phyloP scores from a whole-genome alignment of 2,329 filamentous ascomycete species.

The Monosporascus sp. region DNA sequence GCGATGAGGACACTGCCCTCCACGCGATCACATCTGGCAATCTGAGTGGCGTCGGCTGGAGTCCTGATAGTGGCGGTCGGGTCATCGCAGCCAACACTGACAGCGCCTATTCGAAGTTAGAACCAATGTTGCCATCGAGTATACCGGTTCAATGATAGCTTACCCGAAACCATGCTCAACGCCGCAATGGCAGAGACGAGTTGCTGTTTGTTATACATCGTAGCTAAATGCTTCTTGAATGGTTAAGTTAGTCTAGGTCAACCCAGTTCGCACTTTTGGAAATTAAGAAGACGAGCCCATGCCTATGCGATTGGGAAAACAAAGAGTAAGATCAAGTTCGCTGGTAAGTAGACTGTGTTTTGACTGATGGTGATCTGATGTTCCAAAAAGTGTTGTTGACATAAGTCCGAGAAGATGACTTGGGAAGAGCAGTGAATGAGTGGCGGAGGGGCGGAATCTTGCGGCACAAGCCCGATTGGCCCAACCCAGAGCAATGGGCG shows the following conservation, averaged over 20 bases:
- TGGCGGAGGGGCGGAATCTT: background rate
- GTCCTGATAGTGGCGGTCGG: conserved; percentile 54
- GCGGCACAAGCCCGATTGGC: background rate
- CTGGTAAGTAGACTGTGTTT: conserved; percentile 1
- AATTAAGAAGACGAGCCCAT: conserved; percentile 1
- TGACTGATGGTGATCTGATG: background rate
- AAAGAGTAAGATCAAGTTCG: background rate
- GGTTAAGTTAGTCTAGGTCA: conserved; percentile 8
- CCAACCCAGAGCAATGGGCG: background rate
- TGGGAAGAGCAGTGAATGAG: background rate
- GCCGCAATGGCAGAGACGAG: conserved; percentile 42
- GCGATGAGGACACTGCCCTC: conserved; percentile 64
- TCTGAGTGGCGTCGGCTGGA: conserved; percentile 53
- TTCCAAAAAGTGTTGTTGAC: conserved; percentile 14
- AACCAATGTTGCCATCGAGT: background rate
- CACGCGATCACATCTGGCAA: conserved; percentile 63
- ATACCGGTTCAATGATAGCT: conserved; percentile 9
- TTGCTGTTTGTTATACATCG: conserved; percentile 42
- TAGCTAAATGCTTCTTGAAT: conserved; percentile 25
- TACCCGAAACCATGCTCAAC: conserved; percentile 39
- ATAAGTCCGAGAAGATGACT: background rate
- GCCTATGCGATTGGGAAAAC: background rate
- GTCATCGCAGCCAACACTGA: conserved; percentile 28
- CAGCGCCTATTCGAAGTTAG: conserved; percentile 21
- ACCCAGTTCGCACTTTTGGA: background rate